phyloP scores from a whole-genome alignment of 345 rosid genomes.

The Rhodomyrtus tomentosa region DNA sequence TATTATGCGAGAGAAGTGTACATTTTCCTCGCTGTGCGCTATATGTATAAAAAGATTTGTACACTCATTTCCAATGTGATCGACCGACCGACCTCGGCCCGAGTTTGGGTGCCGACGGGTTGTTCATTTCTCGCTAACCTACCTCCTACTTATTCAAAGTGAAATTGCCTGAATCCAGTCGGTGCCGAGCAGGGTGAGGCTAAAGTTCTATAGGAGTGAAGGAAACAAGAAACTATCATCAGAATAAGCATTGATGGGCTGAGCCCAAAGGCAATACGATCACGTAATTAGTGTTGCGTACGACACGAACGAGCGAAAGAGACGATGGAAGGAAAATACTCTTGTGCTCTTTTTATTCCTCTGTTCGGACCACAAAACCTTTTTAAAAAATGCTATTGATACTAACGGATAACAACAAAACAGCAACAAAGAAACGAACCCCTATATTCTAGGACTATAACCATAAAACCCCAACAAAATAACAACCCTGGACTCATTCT shows the following conservation, averaged over 20 bases:
- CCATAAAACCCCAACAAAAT: too few species aligned
- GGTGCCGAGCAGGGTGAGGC: background rate
- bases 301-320: too few species aligned
- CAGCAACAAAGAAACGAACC: too few species aligned
- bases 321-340: too few species aligned
- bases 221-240: background rate
- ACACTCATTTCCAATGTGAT: background rate
- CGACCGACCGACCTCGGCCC: background rate
- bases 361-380: too few species aligned
- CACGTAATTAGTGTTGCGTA: background rate
- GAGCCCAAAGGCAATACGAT: background rate
- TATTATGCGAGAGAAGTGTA: background rate
- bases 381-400: too few species aligned
- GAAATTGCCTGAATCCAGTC: background rate
- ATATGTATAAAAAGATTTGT: background rate
- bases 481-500: too few species aligned
- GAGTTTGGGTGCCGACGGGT: background rate
- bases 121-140: background rate
- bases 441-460: too few species aligned
- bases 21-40: background rate
- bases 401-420: too few species aligned
- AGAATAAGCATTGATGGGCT: background rate
- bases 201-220: background rate
- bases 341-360: too few species aligned
- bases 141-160: background rate